These are phyloP conservation scores for Chalaropsis ovoidea DNA, from an alignment of 2,329 filamentous ascomycete genomes.

Conservation along the genomic window DNA sequence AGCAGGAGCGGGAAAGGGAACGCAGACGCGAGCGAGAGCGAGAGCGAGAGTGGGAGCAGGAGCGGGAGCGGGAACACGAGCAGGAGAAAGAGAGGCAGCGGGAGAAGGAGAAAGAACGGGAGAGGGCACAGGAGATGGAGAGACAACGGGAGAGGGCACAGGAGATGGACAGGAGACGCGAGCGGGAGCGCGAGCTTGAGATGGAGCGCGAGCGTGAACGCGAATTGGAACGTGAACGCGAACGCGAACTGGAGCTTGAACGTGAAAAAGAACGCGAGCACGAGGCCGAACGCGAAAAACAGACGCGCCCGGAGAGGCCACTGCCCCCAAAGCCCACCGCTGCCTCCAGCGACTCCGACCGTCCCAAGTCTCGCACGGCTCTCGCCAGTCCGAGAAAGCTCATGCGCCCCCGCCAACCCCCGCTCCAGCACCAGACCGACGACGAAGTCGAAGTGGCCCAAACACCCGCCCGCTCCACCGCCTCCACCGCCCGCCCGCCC, in stretches of 20 bases:
- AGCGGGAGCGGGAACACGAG: constrained; percentile 6
- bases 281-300: constrained; percentile 4
- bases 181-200: not conserved
- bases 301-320: not conserved
- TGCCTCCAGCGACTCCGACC: constrained; percentile 13
- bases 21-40: constrained; percentile 28
- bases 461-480: constrained; percentile 29
- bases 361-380: constrained; percentile 22
- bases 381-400: constrained; percentile 23
- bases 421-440: constrained; percentile 34
- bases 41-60: constrained; percentile 6
- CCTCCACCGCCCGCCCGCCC: constrained; percentile 20
- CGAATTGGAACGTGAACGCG: not conserved
- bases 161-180: constrained; percentile 25
- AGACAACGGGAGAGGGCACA: constrained; percentile 27
- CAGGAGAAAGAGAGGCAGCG: constrained; percentile 19
- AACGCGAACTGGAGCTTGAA: constrained; percentile 42
- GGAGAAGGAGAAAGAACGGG: constrained; percentile 26
- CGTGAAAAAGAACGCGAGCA: constrained; percentile 5
- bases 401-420: constrained; percentile 40
- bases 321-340: not conserved
- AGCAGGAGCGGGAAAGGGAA: constrained; percentile 42
- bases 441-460: constrained; percentile 49
- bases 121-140: constrained; percentile 26
- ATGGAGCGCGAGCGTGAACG: constrained; percentile 14